Base-by-base conservation (phyloP, 192 early-diverging fungal species). In the Helicostylum pulchrum region DNA sequence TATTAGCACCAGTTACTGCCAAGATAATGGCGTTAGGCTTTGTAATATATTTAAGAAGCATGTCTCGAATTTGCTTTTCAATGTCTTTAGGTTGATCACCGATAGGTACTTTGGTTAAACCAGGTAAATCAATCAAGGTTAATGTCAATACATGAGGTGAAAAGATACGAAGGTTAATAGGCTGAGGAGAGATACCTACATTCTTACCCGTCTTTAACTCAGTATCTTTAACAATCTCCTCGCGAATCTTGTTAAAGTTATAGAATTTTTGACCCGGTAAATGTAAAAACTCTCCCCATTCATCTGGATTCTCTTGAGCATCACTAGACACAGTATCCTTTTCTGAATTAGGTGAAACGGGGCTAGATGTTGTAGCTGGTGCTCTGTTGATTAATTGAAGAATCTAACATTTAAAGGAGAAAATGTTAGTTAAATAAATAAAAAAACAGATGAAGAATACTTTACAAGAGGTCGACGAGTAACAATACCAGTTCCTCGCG, bases 231-330 rank as follows among this genome's bases (percentile, higher is more conserved):
- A 90, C 83, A 72, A 99, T 99, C 67, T 99, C 98, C 3, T 95
- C 91, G 51, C 98, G 86, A 73, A 99, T 99, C 71, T 99, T 90
- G 76, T 94, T 78, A 78, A 99, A 99, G 77, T 98, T 83, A 50
- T 78, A 86, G 68, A 97, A 99, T 83, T 97, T 96, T 72, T 92
- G 90, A 7, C 96, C 96, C 2, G 98, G 98, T 63, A 94, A 77
- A 74, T 99, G 98, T 64, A 99, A 76, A 73, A 99, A 99, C 76
- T 99, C 98, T 45, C 98, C 98, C 95, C 95, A 99, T 76, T 99
- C 98, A 46, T 94, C 83, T 48, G 82, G 76, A 60, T 91, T 87
- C 30, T 66, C 26, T 14, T 53, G 30, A 5, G 59, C 56, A 10
- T 48, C 68, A 30, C 15, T 55, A 11, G 53, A 50, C 3, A 86